Percentiles rank a stretch among this genome's conserved stretches.
phyloP scores from a whole-genome alignment of 2,329 filamentous ascomycete genomes.

The Pseudopyricularia cyperi region DNA sequence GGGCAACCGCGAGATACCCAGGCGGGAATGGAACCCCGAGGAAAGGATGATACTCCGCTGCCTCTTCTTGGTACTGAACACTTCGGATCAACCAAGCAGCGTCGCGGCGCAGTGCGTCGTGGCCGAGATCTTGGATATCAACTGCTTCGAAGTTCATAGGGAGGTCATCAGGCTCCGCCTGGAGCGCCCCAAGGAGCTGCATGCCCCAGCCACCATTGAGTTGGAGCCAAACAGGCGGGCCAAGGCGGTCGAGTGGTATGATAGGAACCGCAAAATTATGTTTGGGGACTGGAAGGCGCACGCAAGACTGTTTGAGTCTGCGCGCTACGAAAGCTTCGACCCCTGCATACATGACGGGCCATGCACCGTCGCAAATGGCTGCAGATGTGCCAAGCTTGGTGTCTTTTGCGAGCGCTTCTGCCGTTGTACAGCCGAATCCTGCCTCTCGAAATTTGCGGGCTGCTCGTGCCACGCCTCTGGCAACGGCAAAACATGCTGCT shows the following conservation, averaged over 20 bases:
- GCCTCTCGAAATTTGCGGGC: conserved; percentile 51
- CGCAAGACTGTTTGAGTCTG: conserved; percentile 40
- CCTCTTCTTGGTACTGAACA: conserved; percentile 28
- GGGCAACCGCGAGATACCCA: conserved; percentile 17
- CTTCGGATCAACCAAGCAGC: conserved; percentile 16
- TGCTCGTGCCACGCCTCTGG: conserved; percentile 43
- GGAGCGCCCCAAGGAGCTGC: conserved; percentile 11
- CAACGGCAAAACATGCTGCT: conserved; percentile 43
- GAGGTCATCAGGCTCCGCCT: conserved; percentile 27
- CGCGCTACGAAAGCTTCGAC: conserved; percentile 42
- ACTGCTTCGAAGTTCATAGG: conserved; percentile 37
- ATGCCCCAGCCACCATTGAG: conserved; percentile 9
- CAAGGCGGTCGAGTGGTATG: conserved; percentile 40
- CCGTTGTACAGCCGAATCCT: conserved; percentile 43
- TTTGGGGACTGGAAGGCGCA: conserved; percentile 42
- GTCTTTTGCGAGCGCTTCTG: conserved; percentile 65
- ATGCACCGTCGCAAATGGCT: conserved; percentile 43
- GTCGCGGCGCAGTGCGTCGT: conserved; percentile 34
- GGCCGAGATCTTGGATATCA: conserved; percentile 34
- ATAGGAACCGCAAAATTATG: conserved; percentile 40
- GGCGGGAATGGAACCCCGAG: conserved; percentile 31
- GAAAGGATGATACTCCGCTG: conserved; percentile 34
- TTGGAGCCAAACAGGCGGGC: conserved; percentile 15
- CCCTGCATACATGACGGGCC: conserved; percentile 59
- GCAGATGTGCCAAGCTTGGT: conserved; percentile 46